Percentiles rank a stretch among this genome's conserved stretches.
Evolutionary conservation across 495 filamentous ascomycete genomes (phyloP).

Genomic region (Penicillium longicatenatum): DNA sequence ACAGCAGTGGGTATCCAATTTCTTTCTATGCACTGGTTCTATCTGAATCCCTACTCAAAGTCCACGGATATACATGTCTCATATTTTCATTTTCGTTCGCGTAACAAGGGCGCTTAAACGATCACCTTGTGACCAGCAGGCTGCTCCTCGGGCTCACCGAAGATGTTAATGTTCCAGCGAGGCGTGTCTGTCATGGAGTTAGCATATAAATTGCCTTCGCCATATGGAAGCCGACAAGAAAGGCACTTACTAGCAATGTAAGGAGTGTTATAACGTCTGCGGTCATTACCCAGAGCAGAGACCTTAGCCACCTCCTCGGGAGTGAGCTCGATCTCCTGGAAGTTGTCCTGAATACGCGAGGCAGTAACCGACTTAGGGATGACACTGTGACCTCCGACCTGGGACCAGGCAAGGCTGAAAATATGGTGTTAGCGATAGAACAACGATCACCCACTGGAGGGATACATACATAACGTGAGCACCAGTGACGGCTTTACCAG

Average conservation of each 20-base stretch:
- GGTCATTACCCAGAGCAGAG: slow-evolving; percentile 40
- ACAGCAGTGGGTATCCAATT: slow-evolving; percentile 2
- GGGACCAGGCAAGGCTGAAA: slow-evolving; percentile 47
- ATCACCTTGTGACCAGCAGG: slow-evolving; percentile 46
- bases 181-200: slow-evolving; percentile 36
- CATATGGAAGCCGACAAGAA: background rate
- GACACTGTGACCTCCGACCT: slow-evolving; percentile 50
- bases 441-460: background rate
- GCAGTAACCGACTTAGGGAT: slow-evolving; percentile 54
- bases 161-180: slow-evolving; percentile 51
- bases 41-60: background rate
- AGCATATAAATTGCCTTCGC: background rate
- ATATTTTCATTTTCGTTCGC: slow-evolving; percentile 5
- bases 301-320: slow-evolving; percentile 49
- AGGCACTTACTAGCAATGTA: slow-evolving; percentile 36
- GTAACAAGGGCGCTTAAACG: slow-evolving; percentile 20
- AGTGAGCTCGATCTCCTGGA: slow-evolving; percentile 50
- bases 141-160: slow-evolving; percentile 45
- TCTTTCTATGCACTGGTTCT: background rate
- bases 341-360: slow-evolving; percentile 50
- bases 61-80: background rate
- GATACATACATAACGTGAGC: slow-evolving; percentile 43
- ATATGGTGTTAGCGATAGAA: background rate
- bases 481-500: slow-evolving; percentile 39
- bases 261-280: slow-evolving; percentile 52